Evolutionary conservation across 2,329 filamentous ascomycete species (phyloP).

Genomic region (Clonostachys rhizophaga): DNA sequence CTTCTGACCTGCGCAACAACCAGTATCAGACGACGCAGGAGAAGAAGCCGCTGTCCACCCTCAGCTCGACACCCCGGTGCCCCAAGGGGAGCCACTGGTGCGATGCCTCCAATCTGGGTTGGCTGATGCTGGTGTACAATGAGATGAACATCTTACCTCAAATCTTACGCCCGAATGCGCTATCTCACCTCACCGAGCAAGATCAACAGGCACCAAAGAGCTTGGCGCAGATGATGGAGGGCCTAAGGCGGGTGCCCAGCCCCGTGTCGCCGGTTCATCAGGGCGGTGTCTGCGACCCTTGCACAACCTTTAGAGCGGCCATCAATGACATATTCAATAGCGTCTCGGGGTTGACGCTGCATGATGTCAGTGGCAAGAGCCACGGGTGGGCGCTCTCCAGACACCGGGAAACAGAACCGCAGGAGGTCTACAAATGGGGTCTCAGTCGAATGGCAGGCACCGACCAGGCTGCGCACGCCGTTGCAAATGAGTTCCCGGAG

Average conservation of each 20-base stretch:
- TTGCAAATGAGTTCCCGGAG: slow-evolving; percentile 25
- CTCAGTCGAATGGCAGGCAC: slow-evolving; percentile 22
- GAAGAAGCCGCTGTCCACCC: slow-evolving; percentile 7
- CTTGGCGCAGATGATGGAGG: slow-evolving; percentile 37
- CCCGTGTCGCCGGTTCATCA: slow-evolving; percentile 33
- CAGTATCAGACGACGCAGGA: slow-evolving; percentile 6
- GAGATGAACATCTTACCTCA: slow-evolving; percentile 38
- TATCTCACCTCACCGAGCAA: slow-evolving; percentile 2
- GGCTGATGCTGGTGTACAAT: slow-evolving; percentile 46
- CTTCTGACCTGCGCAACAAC: slow-evolving; percentile 10
- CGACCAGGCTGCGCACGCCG: slow-evolving; percentile 19
- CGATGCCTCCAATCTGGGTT: slow-evolving; percentile 48
- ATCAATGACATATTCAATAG: slow-evolving; percentile 47
- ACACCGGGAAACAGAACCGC: slow-evolving; percentile 24
- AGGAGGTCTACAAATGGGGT: slow-evolving; percentile 20
- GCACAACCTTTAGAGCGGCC: slow-evolving; percentile 37
- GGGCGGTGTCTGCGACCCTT: slow-evolving; percentile 43
- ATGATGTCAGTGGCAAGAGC: slow-evolving; percentile 39
- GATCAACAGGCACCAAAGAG: slow-evolving; percentile 25
- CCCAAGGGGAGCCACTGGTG: slow-evolving; percentile 44
- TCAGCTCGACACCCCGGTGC: slow-evolving; percentile 38
- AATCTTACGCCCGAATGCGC: slow-evolving; percentile 13
- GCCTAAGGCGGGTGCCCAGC: slow-evolving; percentile 35
- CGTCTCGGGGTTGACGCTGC: slow-evolving; percentile 40
- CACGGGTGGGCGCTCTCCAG: slow-evolving; percentile 45